A percentile compares a stretch with the other conserved stretches of the same genome.
These are phyloP conservation scores for Quercus cerris DNA, from an alignment of 306 rosid species.

Conservation along the genomic window DNA sequence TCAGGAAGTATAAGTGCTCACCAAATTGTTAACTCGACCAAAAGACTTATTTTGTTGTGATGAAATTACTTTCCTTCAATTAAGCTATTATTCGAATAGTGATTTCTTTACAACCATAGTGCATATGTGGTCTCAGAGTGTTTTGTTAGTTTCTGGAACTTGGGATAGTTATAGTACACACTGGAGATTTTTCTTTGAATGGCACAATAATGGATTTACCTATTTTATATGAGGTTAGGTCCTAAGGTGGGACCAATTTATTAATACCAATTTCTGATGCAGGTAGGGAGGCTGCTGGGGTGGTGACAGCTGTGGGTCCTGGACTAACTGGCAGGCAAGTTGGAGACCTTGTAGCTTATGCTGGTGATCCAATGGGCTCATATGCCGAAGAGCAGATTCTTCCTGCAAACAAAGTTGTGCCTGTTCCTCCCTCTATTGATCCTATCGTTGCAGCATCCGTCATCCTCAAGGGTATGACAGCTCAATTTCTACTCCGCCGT, in stretches of 20 bases:
- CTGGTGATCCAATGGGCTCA: conserved; percentile 83
- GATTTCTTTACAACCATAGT: neutral
- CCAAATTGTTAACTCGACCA: neutral
- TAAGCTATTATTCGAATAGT: neutral
- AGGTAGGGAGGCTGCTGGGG: conserved; percentile 94
- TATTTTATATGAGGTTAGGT: neutral
- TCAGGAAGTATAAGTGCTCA: neutral
- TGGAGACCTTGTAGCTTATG: conserved; percentile 85
- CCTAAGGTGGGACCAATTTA: neutral
- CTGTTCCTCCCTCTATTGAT: conserved; percentile 74
- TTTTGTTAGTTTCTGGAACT: neutral
- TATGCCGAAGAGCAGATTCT: conserved; percentile 93
- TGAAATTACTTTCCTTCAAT: neutral
- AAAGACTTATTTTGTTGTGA: neutral
- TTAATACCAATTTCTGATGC: neutral
- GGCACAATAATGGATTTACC: neutral
- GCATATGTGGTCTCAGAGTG: neutral
- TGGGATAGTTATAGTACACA: neutral
- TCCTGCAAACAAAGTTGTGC: conserved; percentile 73
- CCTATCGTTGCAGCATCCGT: conserved; percentile 76
- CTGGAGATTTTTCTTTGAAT: neutral
- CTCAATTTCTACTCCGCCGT: conserved; percentile 59
- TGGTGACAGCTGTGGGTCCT: conserved; percentile 77
- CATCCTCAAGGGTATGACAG: conserved; percentile 81
- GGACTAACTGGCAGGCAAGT: conserved; percentile 68